A percentile compares a stretch with the other conserved stretches of the same genome.
These are phyloP conservation scores for Syncephalastrum contaminatum DNA, from an alignment of 371 early-diverging fungal genomes.

Conservation along the genomic window DNA sequence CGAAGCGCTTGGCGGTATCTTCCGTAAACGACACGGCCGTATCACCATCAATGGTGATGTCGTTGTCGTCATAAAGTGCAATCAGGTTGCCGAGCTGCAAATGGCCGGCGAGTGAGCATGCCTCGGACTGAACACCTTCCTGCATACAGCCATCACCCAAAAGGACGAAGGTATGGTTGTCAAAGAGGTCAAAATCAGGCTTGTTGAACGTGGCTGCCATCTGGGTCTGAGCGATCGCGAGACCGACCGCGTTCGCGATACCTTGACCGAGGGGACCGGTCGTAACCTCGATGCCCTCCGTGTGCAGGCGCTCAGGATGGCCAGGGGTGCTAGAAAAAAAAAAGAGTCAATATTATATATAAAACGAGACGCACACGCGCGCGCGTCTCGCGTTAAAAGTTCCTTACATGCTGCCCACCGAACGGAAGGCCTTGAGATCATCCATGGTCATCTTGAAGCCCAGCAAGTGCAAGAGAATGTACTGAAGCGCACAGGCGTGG, in stretches of 20 bases:
- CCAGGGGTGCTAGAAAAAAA: constrained; percentile 78
- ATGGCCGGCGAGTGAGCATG: constrained; percentile 97
- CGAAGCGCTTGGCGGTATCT: constrained; percentile 88
- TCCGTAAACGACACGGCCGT: constrained; percentile 93
- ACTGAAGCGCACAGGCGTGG: constrained; percentile 97
- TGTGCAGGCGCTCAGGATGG: constrained; percentile 89
- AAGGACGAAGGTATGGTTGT: constrained; percentile 87
- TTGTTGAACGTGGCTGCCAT: constrained; percentile 90
- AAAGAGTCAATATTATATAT: constrained; percentile 3
- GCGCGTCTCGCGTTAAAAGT: not conserved
- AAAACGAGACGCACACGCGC: constrained; percentile 11
- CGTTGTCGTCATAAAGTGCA: constrained; percentile 97
- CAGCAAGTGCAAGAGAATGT: constrained; percentile 86
- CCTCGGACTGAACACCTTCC: constrained; percentile 98
- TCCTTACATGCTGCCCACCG: constrained; percentile 75
- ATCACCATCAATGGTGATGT: constrained; percentile 95
- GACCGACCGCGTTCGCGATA: constrained; percentile 95
- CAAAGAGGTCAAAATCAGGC: constrained; percentile 79
- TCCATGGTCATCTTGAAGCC: constrained; percentile 90
- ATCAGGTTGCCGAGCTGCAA: constrained; percentile 95
- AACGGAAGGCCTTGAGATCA: constrained; percentile 95
- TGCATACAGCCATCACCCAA: constrained; percentile 99
- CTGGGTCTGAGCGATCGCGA: constrained; percentile 92
- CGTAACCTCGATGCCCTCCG: constrained; percentile 95
- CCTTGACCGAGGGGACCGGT: constrained; percentile 99